These are phyloP conservation scores for Globisporangium radiosum DNA, from an alignment of 352 stramenopile species.

Conservation along the genomic window DNA sequence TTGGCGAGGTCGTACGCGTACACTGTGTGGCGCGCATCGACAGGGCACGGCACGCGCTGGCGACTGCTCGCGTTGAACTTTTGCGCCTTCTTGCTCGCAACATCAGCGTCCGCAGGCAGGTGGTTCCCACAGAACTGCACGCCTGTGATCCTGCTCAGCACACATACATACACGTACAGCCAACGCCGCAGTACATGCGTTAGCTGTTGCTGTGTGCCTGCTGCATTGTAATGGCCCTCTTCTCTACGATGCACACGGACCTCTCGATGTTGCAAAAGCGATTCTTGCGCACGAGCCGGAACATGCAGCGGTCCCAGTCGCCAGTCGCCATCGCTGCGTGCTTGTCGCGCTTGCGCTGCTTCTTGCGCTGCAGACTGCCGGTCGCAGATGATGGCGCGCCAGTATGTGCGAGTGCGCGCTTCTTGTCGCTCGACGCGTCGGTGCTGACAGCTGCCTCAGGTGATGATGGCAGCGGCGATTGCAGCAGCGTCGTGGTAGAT, in stretches of 20 bases:
- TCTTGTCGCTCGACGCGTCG: constrained; percentile 19
- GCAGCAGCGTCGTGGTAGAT: not conserved
- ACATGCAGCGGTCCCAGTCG: constrained; percentile 78
- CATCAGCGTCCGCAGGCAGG: constrained; percentile 29
- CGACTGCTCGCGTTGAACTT: constrained; percentile 54
- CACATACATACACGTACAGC: not conserved
- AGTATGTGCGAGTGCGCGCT: constrained; percentile 15
- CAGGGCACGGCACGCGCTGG: constrained; percentile 61
- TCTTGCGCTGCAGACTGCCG: constrained; percentile 18
- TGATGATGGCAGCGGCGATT: not conserved
- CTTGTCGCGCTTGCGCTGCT: constrained; percentile 69
- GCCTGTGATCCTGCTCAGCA: constrained; percentile 13
- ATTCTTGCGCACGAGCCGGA: constrained; percentile 70
- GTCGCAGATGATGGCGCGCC: not conserved
- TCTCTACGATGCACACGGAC: constrained; percentile 18
- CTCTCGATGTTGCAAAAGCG: constrained; percentile 77
- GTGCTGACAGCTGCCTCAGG: not conserved
- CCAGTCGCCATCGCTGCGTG: constrained; percentile 30
- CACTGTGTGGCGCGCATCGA: constrained; percentile 65
- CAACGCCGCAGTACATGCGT: too few relatives aligned
- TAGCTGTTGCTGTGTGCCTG: not conserved
- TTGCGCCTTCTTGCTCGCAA: constrained; percentile 48
- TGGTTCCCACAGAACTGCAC: constrained; percentile 76
- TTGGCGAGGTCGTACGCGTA: constrained; percentile 77
- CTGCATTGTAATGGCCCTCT: not conserved